Evolutionary conservation across 305 asterid genomes (phyloP), one percentile per base, ranked within the genome.

Genomic region (Solanum hybrid): DNA sequence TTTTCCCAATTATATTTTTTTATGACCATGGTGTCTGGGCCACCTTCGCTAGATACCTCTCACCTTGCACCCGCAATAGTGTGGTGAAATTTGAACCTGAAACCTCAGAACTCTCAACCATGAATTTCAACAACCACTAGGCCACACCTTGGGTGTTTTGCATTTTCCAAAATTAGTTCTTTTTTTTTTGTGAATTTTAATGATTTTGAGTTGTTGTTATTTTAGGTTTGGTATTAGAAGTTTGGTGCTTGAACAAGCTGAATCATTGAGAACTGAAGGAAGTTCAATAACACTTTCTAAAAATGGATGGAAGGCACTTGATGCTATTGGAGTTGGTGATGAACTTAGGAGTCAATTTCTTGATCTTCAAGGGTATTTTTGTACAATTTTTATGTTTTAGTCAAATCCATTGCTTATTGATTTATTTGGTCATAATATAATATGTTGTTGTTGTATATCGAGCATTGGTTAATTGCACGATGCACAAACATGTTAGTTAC

Each of bases 231-330:
- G 99, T 72, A 94, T 97, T 85, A 90, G 90, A 68, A 94, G 96
- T 26, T 89, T 92, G 93, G 99, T 97, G 68, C 90, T 97, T 68
- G 99, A 97, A 94, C 98, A 96, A 91, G 93, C 94, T 10, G 97
- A 95, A 29, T 93, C 99, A 2, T 92, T 97, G 65, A 93, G 99
- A 88, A 95, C 92, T 22, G 98, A 95, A 36, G 99, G 99, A 41
- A 95, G 98, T 87, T 96, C 99, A 7, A 93, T 97, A 45, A 94
- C 98, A 34, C 93, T 97, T 84, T 96, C 94, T 90, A 96, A 95
- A 93, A 97, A 97, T 85, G 99, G 99, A 86, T 97, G 99, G 99
- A 93, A 95, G 83, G 94, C 93, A 10, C 91, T 97, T 91, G 99
- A 97, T 89, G 98, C 95, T 29, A 92, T 97, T 89, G 99, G 99